These are phyloP conservation scores for Coprinopsis sp. DNA, from an alignment of 768 basidiomycete genomes.

Conservation along the genomic window DNA sequence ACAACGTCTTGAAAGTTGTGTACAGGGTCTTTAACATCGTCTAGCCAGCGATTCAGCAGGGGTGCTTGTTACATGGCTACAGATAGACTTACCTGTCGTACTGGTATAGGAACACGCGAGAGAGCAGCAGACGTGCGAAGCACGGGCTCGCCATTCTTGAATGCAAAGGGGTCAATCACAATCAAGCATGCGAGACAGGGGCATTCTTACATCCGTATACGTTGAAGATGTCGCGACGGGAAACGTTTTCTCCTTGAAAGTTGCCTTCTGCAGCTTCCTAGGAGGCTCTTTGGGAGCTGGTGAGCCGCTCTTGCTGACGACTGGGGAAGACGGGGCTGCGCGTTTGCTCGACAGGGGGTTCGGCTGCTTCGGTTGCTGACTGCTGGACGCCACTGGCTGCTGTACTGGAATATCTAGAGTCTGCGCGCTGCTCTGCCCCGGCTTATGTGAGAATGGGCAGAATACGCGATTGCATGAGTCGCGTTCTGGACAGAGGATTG, in stretches of 20 bases:
- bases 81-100: constrained; percentile 55
- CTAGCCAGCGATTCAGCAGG: constrained; percentile 28
- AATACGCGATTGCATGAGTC: constrained; percentile 41
- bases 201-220: constrained; percentile 26
- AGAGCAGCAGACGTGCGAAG: constrained; percentile 62
- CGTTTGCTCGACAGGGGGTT: constrained; percentile 50
- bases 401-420: constrained; percentile 36
- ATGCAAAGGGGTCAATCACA: background rate
- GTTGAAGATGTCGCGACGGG: constrained; percentile 37
- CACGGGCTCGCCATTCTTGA: constrained; percentile 57
- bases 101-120: constrained; percentile 68
- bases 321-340: constrained; percentile 29
- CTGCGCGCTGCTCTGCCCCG: constrained; percentile 27
- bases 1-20: constrained; percentile 68
- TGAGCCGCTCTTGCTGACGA: constrained; percentile 22
- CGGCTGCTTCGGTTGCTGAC: constrained; percentile 16
- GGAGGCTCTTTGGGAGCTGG: constrained; percentile 43
- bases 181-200: constrained; percentile 5
- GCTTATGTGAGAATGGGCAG: constrained; percentile 65
- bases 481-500: constrained; percentile 54
- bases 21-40: constrained; percentile 72
- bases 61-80: constrained; percentile 5
- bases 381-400: constrained; percentile 13
- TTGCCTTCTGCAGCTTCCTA: constrained; percentile 57
- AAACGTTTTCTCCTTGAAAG: constrained; percentile 35